Percentiles rank a stretch among this genome's conserved stretches.
Conservation (phyloP, 2,329 filamentous ascomycete species). For the Monilinia aucupariae region DNA sequence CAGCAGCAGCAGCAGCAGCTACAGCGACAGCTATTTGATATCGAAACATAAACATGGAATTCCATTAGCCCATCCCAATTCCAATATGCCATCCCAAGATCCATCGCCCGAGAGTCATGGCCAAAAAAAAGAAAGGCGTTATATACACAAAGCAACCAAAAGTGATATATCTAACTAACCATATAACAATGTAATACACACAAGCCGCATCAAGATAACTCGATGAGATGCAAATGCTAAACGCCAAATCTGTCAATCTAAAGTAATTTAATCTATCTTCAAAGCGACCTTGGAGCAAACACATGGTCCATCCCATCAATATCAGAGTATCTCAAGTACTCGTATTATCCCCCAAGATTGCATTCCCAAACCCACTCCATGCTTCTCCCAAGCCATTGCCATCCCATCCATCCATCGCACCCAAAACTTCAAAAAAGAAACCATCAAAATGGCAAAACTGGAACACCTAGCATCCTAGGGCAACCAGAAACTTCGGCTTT, state of each 20-base stretch:
- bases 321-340: constrained; percentile 11
- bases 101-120: neutral
- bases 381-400: neutral
- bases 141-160: neutral
- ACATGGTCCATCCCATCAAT: neutral
- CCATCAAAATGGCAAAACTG: neutral
- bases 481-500: neutral
- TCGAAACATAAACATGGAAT: neutral
- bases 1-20: too few relatives aligned
- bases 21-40: neutral
- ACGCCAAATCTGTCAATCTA: neutral
- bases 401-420: neutral
- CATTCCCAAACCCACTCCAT: neutral
- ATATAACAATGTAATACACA: neutral
- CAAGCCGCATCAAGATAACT: neutral
- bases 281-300: neutral
- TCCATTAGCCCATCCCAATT: neutral
- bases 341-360: neutral
- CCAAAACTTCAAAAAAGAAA: neutral
- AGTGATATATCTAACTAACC: neutral
- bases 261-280: neutral
- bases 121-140: too few relatives aligned
- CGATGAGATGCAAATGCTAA: neutral
- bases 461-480: neutral
- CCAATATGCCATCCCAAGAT: neutral